Base-by-base conservation (phyloP, 352 stramenopile genomes). In the Globisporangium spiculum region DNA sequence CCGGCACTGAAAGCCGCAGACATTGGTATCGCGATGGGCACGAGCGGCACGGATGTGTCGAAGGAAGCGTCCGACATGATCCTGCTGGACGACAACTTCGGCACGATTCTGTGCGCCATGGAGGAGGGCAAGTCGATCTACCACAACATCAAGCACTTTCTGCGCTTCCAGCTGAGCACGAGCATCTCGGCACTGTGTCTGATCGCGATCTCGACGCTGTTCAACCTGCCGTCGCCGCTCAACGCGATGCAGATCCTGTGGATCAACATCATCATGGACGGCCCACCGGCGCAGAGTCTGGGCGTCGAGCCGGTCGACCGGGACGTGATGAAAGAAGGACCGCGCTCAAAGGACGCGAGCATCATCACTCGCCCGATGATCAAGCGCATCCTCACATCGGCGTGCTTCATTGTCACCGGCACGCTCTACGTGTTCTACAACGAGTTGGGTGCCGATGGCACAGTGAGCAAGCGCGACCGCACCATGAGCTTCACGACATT, bases 401-500 rank as follows among this genome's bases (percentile, higher is more conserved):
- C 87, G 10, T 83, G 69, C 48, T 89, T 92, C 63, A 95, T 95
- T 60, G 85, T 93, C 26, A 78, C 74, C 8, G 87, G 88, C 30
- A 95, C 87, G 4, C 62, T 97, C 24, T 96, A 85, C 64, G 85
- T 97, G 22, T 97, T 96, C 65, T 92, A 91, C 73, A 75, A 93
- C 59, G 90, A 96, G 65, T 66, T 96, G 20, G 83, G 73, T 18
- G 82, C 91, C 36, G 96, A 98, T 72, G 92, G 92, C 16, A 81
- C 84, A 10, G 86, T 98, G n/a, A 98, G 88, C 64, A 84, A 90
- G 53, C 89, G 96, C 46, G 97, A 99, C 70, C 97, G 94, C 36
- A 99, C 97, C 18, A 98, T 99, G 96, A 99, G 96, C 63, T 99
- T 99, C 81, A 99, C 98, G 70, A 99, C 94, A 14, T 99, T 99